These are phyloP conservation scores for Ascobolus immersus DNA, from an alignment of 495 filamentous ascomycete species.

Conservation along the genomic window DNA sequence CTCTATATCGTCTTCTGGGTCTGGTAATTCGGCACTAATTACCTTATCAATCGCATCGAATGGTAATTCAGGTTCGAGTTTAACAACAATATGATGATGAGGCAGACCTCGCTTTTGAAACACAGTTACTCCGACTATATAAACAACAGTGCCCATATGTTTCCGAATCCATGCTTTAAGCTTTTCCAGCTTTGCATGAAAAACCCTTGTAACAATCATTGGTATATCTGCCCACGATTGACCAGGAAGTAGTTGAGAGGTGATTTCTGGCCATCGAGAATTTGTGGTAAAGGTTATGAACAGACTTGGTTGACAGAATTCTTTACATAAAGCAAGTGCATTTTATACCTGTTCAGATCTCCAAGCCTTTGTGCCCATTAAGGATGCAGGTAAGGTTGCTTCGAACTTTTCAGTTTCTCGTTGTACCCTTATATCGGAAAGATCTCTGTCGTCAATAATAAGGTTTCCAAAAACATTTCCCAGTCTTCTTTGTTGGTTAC, in stretches of 20 bases:
- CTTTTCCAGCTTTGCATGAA: constrained; percentile 2
- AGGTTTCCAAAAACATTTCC: no score
- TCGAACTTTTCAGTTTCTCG: no score
- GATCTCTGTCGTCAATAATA: no score
- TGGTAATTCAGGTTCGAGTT: constrained; percentile 1
- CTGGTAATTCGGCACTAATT: neutral
- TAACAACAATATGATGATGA: constrained; percentile 2
- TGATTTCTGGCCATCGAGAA: constrained; percentile 3
- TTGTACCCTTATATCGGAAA: no score
- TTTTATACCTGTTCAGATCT: neutral
- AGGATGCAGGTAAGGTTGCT: no score
- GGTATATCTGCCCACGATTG: constrained; percentile 2
- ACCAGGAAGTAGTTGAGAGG: neutral
- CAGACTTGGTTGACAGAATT: neutral
- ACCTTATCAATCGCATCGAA: neutral
- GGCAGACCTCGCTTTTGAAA: constrained; percentile 3
- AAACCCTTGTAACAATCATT: constrained; percentile 2
- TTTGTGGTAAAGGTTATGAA: constrained; percentile 6
- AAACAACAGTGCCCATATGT: constrained; percentile 1
- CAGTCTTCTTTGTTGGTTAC: no score
- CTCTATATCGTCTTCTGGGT: neutral
- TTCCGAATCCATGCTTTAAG: neutral
- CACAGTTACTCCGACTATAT: constrained; percentile 1
- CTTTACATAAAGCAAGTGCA: constrained; percentile 1
- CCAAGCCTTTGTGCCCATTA: neutral